These are phyloP conservation scores for Fragaria nilgerrensis DNA, from an alignment of 306 rosid species.

Conservation along the genomic window DNA sequence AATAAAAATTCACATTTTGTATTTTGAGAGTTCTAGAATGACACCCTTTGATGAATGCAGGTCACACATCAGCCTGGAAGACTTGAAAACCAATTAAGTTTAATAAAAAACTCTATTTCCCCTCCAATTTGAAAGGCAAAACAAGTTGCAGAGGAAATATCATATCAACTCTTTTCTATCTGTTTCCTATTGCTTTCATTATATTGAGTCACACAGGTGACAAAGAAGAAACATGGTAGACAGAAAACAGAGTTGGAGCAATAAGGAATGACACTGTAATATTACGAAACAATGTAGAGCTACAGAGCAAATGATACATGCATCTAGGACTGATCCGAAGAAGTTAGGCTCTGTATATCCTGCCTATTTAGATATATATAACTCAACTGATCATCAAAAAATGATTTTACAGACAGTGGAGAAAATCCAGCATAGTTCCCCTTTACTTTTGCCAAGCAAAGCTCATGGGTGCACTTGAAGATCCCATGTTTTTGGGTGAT, in stretches of 20 bases:
- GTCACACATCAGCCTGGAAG: not conserved
- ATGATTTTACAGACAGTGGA: slow-evolving; percentile 39
- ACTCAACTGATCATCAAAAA: slow-evolving; percentile 22
- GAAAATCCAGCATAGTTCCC: slow-evolving; percentile 59
- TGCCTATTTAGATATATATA: slow-evolving; percentile 44
- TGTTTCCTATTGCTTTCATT: not conserved
- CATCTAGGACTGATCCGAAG: slow-evolving; percentile 12
- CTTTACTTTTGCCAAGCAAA: slow-evolving; percentile 52
- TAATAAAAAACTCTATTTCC: not conserved
- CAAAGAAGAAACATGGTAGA: not conserved
- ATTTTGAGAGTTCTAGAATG: not conserved
- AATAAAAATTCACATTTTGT: no score
- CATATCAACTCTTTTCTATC: not conserved
- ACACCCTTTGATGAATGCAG: not conserved
- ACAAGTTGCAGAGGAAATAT: no score
- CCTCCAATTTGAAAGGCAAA: not conserved
- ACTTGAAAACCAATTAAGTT: not conserved
- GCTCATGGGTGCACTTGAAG: slow-evolving; percentile 37
- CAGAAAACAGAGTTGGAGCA: not conserved
- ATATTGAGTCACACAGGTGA: not conserved
- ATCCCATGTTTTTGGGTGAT: slow-evolving; percentile 43
- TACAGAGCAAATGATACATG: not conserved
- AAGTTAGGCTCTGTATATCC: slow-evolving; percentile 9
- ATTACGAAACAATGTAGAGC: not conserved
- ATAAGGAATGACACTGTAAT: not conserved